Conservation (phyloP, 305 asterid species). For the Solanum hybrid region DNA sequence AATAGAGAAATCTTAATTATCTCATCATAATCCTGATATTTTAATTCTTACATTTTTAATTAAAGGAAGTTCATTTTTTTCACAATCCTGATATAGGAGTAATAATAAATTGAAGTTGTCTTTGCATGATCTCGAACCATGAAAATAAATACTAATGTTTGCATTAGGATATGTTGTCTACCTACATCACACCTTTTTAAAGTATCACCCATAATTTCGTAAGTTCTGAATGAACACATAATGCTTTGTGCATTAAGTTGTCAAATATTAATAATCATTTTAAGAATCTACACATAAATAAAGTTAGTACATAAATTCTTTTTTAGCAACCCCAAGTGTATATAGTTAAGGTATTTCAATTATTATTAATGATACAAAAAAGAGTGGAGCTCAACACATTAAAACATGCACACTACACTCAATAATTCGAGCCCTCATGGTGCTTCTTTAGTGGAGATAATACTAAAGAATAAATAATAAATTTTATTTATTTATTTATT, state of each 20-base stretch:
- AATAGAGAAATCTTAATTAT: neutral
- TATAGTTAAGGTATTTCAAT: neutral
- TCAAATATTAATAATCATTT: neutral
- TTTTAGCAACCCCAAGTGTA: neutral
- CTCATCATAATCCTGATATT: neutral
- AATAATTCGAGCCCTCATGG: neutral
- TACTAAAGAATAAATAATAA: neutral
- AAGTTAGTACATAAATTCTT: neutral
- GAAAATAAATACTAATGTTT: neutral
- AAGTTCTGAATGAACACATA: neutral
- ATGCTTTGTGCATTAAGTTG: neutral
- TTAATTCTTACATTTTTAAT: neutral
- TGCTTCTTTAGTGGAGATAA: slow-evolving; percentile 2
- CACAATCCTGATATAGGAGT: neutral
- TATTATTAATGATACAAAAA: neutral
- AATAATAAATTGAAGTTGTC: neutral
- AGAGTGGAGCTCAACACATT: slow-evolving; percentile 1
- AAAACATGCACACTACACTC: neutral
- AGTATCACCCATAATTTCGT: neutral
- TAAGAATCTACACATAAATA: neutral
- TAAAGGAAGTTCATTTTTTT: neutral
- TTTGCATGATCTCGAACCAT: neutral
- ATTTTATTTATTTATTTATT: too few relatives aligned
- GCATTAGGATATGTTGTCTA: neutral
- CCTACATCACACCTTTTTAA: neutral